These are phyloP conservation scores for Fusarium sarcochroum DNA, from an alignment of 2,329 filamentous ascomycete species.

Conservation along the genomic window DNA sequence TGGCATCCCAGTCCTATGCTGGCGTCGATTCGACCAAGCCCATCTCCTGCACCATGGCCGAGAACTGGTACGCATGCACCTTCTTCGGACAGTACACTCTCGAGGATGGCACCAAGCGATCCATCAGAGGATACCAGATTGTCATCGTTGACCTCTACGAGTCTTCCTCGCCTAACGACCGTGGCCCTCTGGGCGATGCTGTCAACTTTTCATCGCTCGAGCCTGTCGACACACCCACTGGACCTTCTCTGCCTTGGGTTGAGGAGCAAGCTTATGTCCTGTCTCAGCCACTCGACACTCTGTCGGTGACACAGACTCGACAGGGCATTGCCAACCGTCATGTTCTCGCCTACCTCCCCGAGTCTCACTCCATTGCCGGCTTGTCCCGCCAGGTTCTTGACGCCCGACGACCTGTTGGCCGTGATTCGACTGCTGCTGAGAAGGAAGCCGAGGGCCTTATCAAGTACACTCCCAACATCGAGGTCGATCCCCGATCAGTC, in stretches of 20 bases:
- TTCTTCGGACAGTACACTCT: constrained; percentile 76
- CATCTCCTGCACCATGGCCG: constrained; percentile 83
- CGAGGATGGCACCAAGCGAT: constrained; percentile 65
- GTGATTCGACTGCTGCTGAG: constrained; percentile 85
- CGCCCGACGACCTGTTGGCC: constrained; percentile 85
- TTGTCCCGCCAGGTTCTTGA: constrained; percentile 86
- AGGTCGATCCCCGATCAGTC: constrained; percentile 85
- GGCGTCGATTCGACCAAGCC: constrained; percentile 81
- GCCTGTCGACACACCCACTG: constrained; percentile 70
- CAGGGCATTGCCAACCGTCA: constrained; percentile 92
- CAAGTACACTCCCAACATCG: constrained; percentile 81
- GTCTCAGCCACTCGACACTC: constrained; percentile 80
- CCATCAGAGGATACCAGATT: constrained; percentile 87
- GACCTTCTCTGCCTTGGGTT: constrained; percentile 77
- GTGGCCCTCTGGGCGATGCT: constrained; percentile 79
- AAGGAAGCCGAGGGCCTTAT: constrained; percentile 83
- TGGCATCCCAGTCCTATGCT: constrained; percentile 78
- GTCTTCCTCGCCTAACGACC: constrained; percentile 84
- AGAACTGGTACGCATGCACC: constrained; percentile 96
- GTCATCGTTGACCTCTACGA: constrained; percentile 92
- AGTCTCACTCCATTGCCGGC: constrained; percentile 80
- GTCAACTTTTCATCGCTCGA: constrained; percentile 84
- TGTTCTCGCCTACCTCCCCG: constrained; percentile 82
- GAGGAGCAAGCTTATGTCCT: constrained; percentile 86
- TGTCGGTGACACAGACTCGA: constrained; percentile 88